Conservation (phyloP, 2,329 filamentous ascomycete species). For the Myriosclerotinia scirpicola region DNA sequence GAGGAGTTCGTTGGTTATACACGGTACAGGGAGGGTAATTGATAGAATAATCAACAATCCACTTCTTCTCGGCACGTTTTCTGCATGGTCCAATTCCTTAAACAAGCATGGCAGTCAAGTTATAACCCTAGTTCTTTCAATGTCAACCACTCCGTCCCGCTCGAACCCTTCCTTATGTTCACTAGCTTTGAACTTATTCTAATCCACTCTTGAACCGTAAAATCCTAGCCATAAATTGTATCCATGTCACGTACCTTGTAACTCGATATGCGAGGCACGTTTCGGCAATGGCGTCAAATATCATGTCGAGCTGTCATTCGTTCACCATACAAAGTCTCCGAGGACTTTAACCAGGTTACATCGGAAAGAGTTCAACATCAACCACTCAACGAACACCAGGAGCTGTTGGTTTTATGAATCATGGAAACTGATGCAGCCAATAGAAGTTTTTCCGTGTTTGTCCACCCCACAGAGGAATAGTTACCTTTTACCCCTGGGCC, state of each 20-base stretch:
- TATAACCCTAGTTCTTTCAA: slow-evolving; percentile 11
- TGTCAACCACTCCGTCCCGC: slow-evolving; percentile 14
- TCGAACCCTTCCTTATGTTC: slow-evolving; percentile 4
- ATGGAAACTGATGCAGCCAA: slow-evolving; percentile 2
- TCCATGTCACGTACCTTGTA: slow-evolving; percentile 18
- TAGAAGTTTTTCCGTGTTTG: slow-evolving; percentile 11
- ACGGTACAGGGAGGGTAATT: background rate
- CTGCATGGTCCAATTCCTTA: slow-evolving; percentile 10
- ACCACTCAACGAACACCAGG: slow-evolving; percentile 7
- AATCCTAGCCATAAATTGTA: slow-evolving; percentile 4
- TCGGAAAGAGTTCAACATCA: slow-evolving; percentile 3
- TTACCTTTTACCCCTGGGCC: slow-evolving; percentile 10
- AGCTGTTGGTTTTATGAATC: background rate
- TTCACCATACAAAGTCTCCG: slow-evolving; percentile 16
- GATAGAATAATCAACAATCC: slow-evolving; percentile 10
- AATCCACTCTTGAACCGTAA: slow-evolving; percentile 17
- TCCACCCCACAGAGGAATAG: background rate
- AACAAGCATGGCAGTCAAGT: background rate
- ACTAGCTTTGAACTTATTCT: background rate
- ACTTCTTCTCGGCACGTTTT: slow-evolving; percentile 13
- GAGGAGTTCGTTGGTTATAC: slow-evolving; percentile 12
- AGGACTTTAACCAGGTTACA: slow-evolving; percentile 17
- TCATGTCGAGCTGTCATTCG: slow-evolving; percentile 22
- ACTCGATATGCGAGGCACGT: slow-evolving; percentile 21
- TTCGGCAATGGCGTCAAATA: slow-evolving; percentile 26